Percentiles rank a stretch among this genome's conserved stretches.
These are phyloP conservation scores for Apiotrichum mycotoxinovorans DNA, from an alignment of 1,284 basidiomycete genomes.

Conservation along the genomic window DNA sequence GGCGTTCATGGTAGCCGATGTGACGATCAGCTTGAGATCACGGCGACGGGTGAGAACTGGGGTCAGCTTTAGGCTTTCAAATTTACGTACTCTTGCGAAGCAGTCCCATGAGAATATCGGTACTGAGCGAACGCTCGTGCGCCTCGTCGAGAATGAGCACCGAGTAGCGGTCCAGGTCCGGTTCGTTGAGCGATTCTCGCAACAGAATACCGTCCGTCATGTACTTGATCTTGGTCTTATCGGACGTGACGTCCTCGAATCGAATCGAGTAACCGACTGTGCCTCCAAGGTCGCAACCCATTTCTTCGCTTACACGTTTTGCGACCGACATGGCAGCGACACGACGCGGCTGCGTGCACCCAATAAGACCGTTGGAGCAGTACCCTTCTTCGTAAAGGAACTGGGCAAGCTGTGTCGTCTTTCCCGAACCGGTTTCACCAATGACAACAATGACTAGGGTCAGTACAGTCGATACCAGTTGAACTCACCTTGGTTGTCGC, in stretches of 20 bases:
- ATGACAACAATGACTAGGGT: slow-evolving; percentile 79
- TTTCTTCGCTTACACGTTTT: slow-evolving; percentile 95
- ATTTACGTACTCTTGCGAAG: slow-evolving; percentile 73
- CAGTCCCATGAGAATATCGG: slow-evolving; percentile 95
- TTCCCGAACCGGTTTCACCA: slow-evolving; percentile 93
- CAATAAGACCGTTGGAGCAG: slow-evolving; percentile 78
- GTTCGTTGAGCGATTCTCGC: slow-evolving; percentile 91
- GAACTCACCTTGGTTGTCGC: slow-evolving; percentile 85
- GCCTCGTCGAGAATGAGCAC: slow-evolving; percentile 97
- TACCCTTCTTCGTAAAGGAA: slow-evolving; percentile 96
- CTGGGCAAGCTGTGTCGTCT: slow-evolving; percentile 88
- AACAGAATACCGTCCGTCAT: slow-evolving; percentile 98
- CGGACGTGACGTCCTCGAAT: slow-evolving; percentile 92
- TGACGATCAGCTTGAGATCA: slow-evolving; percentile 94
- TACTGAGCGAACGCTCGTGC: slow-evolving; percentile 91
- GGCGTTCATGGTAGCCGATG: slow-evolving; percentile 98
- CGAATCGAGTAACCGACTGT: slow-evolving; percentile 95
- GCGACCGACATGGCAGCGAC: slow-evolving; percentile 99
- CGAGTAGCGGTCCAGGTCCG: slow-evolving; percentile 89
- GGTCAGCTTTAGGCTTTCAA: background rate
- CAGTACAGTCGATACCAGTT: background rate
- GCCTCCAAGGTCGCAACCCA: slow-evolving; percentile 75
- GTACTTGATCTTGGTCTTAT: slow-evolving; percentile 92
- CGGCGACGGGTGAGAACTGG: slow-evolving; percentile 82
- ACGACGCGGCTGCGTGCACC: slow-evolving; percentile 94